Evolutionary conservation across 257 asterid genomes (phyloP), one percentile per base, ranked within the genome.

Genomic region (Ligustrum vulgare): DNA sequence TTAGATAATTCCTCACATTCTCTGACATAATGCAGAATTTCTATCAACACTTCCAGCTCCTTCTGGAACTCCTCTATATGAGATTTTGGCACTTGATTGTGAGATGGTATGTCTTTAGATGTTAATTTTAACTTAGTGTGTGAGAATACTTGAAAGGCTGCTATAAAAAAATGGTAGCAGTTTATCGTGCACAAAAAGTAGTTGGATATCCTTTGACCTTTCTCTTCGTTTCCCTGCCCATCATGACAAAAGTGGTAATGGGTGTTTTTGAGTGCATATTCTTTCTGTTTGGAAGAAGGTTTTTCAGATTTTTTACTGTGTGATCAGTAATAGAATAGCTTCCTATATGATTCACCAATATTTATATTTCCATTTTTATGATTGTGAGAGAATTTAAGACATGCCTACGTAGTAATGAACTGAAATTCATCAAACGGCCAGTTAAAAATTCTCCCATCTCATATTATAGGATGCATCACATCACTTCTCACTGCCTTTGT

Each of bases 31-130:
- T 87, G 90, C 89, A 94, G 99, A 89, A 22, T 92, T 92, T 84
- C 77, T 81, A 69, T 79, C 91, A 41, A 92, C 96, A 5, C 85
- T 82, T 66, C 94, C 98, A 56, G 89, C 96, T 86, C 89, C 98
- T 75, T 80, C 88, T 49, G 99, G 90, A 76, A 85, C 81, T 68
- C 89, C 91, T 13, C 83, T 84, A 32, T 85, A 89, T 78, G 89
- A 83, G 77, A 85, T 94, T 82, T 82, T 94, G 89, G 95, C 97
- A 12, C 89, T 94, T 16, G 99, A 94, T 77, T 94, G 99, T 72
- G 99, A 94, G 84, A 94, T 94, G 99, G 99, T 91, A 88, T 18
- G 85, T 75, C 71, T 75, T 18, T 67, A 15, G 73, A 9, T 80
- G 60, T 13, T 71, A 67, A 64, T 70, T 70, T 28, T 63, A 23